A percentile compares a stretch with the other conserved stretches of the same genome.
phyloP scores from a whole-genome alignment of 805 yeast genomes.

The Naumovozyma baii region DNA sequence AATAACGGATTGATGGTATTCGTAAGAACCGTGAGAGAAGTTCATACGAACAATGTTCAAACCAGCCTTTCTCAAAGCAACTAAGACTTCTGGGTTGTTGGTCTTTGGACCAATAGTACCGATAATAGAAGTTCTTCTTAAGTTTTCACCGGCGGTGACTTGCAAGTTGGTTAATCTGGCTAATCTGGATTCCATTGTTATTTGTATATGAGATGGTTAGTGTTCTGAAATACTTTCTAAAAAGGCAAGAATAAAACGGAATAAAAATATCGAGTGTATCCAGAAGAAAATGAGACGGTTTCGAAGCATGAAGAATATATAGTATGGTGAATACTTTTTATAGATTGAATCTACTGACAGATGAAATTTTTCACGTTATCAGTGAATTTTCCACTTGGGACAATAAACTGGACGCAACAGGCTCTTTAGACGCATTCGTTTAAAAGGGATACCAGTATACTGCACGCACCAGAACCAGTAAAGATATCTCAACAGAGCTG shows the following conservation, averaged over 20 bases:
- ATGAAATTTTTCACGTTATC: not conserved
- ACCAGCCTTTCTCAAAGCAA: constrained; percentile 90
- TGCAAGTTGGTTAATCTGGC: constrained; percentile 80
- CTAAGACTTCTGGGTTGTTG: constrained; percentile 76
- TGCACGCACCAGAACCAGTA: too few species aligned
- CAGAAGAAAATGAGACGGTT: too few species aligned
- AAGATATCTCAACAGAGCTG: too few species aligned
- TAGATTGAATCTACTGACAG: not conserved
- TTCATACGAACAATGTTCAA: constrained; percentile 97
- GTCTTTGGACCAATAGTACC: constrained; percentile 99
- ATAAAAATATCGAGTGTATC: too few species aligned
- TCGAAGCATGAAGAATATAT: not conserved
- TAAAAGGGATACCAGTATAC: too few species aligned
- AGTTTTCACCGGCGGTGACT: constrained; percentile 66
- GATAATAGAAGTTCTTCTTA: constrained; percentile 92
- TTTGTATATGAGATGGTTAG: constrained; percentile 1
- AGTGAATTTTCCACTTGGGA: too few species aligned
- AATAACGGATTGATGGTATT: constrained; percentile 92
- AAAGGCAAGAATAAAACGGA: not conserved
- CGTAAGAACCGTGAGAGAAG: constrained; percentile 97
- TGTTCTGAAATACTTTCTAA: not conserved
- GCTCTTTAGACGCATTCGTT: not conserved
- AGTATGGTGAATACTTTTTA: not conserved
- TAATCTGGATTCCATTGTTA: constrained; percentile 37
- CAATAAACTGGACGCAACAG: too few species aligned